A percentile compares a stretch with the other conserved stretches of the same genome.
Evolutionary conservation across 2,329 filamentous ascomycete species (phyloP).

Genomic region (Ophiostoma novo-ulmi): DNA sequence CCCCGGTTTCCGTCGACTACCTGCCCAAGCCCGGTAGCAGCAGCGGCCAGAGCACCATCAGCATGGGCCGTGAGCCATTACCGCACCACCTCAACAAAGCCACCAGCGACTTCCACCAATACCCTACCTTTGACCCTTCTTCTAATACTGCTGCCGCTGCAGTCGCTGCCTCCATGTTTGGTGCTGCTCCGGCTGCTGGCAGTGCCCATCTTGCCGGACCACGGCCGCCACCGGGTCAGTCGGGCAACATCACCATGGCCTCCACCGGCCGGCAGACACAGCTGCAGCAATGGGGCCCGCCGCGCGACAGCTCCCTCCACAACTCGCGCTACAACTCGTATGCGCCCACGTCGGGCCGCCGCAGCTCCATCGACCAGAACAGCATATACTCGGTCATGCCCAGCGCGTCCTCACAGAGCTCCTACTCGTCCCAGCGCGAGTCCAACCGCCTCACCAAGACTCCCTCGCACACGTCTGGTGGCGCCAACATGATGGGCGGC

Average conservation of each 20-base stretch:
- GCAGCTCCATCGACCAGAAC: slow-evolving; percentile 50
- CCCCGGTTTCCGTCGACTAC: slow-evolving; percentile 68
- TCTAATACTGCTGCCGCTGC: slow-evolving; percentile 32
- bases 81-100: slow-evolving; percentile 80
- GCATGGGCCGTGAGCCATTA: slow-evolving; percentile 63
- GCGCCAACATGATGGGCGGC: not conserved
- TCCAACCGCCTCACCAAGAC: slow-evolving; percentile 55
- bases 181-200: slow-evolving; percentile 36
- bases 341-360: slow-evolving; percentile 53
- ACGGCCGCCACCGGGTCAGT: slow-evolving; percentile 53
- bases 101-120: slow-evolving; percentile 79
- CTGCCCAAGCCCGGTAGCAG: slow-evolving; percentile 48
- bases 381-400: slow-evolving; percentile 53
- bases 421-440: slow-evolving; percentile 49
- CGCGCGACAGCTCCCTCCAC: slow-evolving; percentile 48
- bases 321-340: slow-evolving; percentile 61
- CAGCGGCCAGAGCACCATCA: slow-evolving; percentile 48
- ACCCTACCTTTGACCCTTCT: slow-evolving; percentile 64
- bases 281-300: slow-evolving; percentile 70
- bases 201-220: slow-evolving; percentile 56
- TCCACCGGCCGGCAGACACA: slow-evolving; percentile 66
- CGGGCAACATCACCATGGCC: slow-evolving; percentile 64
- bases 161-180: slow-evolving; percentile 29
- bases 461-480: slow-evolving; percentile 34
- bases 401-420: slow-evolving; percentile 53